Evolutionary conservation across 75 land plant species (phyloP).

Genomic region (Ceratopteris richardii): DNA sequence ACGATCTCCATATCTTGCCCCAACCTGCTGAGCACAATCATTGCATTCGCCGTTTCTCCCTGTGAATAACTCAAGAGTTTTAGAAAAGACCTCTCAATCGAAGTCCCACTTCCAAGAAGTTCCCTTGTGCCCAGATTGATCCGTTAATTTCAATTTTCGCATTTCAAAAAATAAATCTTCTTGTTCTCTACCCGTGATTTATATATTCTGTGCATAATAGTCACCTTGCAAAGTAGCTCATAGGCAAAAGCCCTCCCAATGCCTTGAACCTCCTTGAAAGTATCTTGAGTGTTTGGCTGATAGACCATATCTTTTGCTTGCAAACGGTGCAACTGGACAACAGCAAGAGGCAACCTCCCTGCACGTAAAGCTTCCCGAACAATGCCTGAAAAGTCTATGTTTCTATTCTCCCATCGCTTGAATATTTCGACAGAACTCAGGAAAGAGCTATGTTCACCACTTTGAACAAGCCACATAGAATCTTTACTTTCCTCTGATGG

Average conservation of each 20-base stretch:
- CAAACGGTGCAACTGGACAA: constrained; percentile 72
- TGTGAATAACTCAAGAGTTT: no score
- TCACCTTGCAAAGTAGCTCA: constrained; percentile 86
- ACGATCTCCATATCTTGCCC: constrained; percentile 82
- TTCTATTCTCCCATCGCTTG: constrained; percentile 70
- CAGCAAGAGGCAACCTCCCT: constrained; percentile 87
- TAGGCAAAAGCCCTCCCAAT: constrained; percentile 90
- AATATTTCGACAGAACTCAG: constrained; percentile 84
- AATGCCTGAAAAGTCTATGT: constrained; percentile 52
- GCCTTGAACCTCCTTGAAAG: constrained; percentile 67
- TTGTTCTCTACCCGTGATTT: no score
- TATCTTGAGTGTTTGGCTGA: constrained; percentile 42
- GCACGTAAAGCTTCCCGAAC: constrained; percentile 82
- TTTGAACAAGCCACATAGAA: constrained; percentile 2
- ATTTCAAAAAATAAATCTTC: no score
- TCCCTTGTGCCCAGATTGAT: no score
- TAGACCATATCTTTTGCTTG: constrained; percentile 31
- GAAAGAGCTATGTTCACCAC: constrained; percentile 11
- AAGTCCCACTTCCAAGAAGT: no score
- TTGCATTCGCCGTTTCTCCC: constrained; percentile 79
- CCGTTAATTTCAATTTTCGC: no score
- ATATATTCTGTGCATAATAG: no score
- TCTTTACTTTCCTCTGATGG: neutral
- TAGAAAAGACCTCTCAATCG: neutral
- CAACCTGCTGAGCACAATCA: constrained; percentile 71